Evolutionary conservation across 1,284 basidiomycete species (phyloP), one percentile per base, ranked within the genome.

Genomic region (Trichosporon sp.): DNA sequence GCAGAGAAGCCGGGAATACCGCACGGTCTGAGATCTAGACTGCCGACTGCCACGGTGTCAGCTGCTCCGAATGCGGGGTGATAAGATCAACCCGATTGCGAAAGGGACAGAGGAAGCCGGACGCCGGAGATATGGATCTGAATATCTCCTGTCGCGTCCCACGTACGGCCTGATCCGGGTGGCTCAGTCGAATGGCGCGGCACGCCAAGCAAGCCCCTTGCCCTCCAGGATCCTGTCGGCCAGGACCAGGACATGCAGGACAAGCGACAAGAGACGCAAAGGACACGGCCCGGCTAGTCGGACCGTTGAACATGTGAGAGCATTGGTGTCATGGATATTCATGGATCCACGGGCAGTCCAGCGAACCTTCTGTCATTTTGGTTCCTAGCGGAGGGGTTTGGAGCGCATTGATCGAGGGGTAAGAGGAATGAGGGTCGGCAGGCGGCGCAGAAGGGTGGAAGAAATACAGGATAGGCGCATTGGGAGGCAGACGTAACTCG

Each of bases 111-210:
- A 16, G 51, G 51, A 32, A 6, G 12, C 59, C 35, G 26, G 26
- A 26, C 26, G 26, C 26, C 59, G 59, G 59, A 63, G 59, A 63
- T 63, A 63, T 63, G 59, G 59, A 37, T 37, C 59, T 63, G 59
- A 63, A 63, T 35, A 63, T 63, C 59, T 63, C 59, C 59, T 32
- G 56, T 61, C 31, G 32, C 2, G 16, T 63, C 32, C 59, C 31
- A 35, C 16, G 59, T 16, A 35, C 59, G 12, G 31, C 31, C 59
- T 4, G 32, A 31, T 32, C 59, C 11, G 6, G 16, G 32, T 35
- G 59, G 59, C 16, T 35, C 59, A 35, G 16, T n/a, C 59, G 31
- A 35, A 37, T 35, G 59, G 59, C 59, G 32, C 31, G 31, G 59
- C 59, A 63, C 59, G 59, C 59, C 59, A 63, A 63, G 59, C 59